A percentile compares a stretch with the other conserved stretches of the same genome.
phyloP scores from a whole-genome alignment of 179 eudicot genomes.

The Sideroxylon spinosum region DNA sequence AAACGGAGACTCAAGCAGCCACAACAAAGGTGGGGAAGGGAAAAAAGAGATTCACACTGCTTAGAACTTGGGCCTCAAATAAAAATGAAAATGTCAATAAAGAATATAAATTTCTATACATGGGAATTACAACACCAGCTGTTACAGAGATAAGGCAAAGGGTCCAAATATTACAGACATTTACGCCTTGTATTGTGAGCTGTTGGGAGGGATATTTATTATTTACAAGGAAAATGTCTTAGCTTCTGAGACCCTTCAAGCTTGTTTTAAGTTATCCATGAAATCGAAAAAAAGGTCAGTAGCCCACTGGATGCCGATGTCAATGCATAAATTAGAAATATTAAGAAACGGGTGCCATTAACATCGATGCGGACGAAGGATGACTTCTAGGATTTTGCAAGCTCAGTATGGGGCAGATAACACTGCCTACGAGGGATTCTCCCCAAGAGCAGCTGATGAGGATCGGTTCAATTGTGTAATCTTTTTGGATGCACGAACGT shows the following conservation, averaged over 20 bases:
- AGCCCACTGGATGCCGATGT: not conserved
- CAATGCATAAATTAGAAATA: not conserved
- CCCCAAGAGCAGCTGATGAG: conserved; percentile 23
- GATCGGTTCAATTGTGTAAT: conserved; percentile 19
- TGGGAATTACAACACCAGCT: conserved; percentile 15
- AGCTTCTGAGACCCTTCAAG: conserved; percentile 13
- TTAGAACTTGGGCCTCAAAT: conserved; percentile 1
- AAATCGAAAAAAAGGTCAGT: conserved; percentile 10
- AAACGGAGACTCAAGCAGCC: not conserved
- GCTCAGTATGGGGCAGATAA: not conserved
- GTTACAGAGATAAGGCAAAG: too few relatives aligned
- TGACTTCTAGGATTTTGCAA: not conserved
- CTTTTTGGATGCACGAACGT: conserved; percentile 53
- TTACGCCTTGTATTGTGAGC: conserved; percentile 11
- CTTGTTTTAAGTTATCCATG: conserved; percentile 14
- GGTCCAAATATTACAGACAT: conserved; percentile 16
- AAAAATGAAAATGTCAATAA: not conserved
- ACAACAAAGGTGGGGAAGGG: not conserved
- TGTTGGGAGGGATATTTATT: not conserved
- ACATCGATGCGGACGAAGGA: conserved; percentile 7
- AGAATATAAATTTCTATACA: conserved; percentile 22
- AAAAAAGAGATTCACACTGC: not conserved
- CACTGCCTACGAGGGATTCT: conserved; percentile 12
- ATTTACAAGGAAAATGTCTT: conserved; percentile 17
- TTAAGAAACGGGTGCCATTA: not conserved